Percentiles rank a stretch among this genome's conserved stretches.
These are phyloP conservation scores for Diplocarpon mali DNA, from an alignment of 2,329 filamentous ascomycete species.

Conservation along the genomic window DNA sequence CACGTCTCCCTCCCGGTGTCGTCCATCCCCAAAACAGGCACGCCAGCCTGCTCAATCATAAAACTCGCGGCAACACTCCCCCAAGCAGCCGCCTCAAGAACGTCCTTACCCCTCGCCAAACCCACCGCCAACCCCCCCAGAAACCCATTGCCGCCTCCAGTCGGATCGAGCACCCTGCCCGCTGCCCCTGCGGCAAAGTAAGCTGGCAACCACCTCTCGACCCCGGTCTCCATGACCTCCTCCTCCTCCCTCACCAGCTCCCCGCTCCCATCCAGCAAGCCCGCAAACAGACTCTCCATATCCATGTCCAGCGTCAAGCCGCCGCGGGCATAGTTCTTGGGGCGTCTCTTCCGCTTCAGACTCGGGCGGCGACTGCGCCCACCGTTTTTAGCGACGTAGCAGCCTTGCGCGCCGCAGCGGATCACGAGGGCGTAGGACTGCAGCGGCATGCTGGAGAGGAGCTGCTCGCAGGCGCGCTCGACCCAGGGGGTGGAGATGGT, in stretches of 20 bases:
- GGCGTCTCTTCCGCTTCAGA: slow-evolving; percentile 15
- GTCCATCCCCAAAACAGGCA: slow-evolving; percentile 47
- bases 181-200: slow-evolving; percentile 40
- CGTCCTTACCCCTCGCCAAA: slow-evolving; percentile 44
- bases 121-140: slow-evolving; percentile 50
- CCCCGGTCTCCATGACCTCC: slow-evolving; percentile 38
- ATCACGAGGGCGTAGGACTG: slow-evolving; percentile 57
- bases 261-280: slow-evolving; percentile 42
- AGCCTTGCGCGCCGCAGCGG: slow-evolving; percentile 61
- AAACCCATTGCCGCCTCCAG: slow-evolving; percentile 88
- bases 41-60: slow-evolving; percentile 87
- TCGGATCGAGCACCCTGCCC: slow-evolving; percentile 70
- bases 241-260: slow-evolving; percentile 41
- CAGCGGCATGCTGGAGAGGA: slow-evolving; percentile 53
- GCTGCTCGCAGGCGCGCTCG: slow-evolving; percentile 50
- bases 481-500: slow-evolving; percentile 40
- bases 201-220: slow-evolving; percentile 67
- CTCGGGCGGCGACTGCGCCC: slow-evolving; percentile 18
- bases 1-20: slow-evolving; percentile 43
- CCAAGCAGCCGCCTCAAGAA: slow-evolving; percentile 65
- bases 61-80: slow-evolving; percentile 80
- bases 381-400: slow-evolving; percentile 42
- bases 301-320: slow-evolving; percentile 49
- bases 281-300: slow-evolving; percentile 51
- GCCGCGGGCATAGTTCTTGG: slow-evolving; percentile 32